Evolutionary conservation across 495 filamentous ascomycete genomes (phyloP).

Genomic region (Amniculicola lignicola): DNA sequence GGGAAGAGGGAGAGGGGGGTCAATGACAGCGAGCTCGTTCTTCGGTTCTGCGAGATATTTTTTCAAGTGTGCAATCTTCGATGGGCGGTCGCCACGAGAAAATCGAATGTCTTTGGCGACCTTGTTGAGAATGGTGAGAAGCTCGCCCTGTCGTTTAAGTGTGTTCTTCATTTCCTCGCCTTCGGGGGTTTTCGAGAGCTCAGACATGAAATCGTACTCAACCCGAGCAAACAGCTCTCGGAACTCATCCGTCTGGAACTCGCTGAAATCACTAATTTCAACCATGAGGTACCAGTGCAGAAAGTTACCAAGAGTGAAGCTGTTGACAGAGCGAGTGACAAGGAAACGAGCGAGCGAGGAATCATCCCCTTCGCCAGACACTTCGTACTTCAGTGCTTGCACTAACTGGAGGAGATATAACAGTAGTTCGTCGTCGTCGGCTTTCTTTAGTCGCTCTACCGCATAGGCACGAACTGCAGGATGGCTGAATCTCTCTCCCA

Average conservation of each 20-base stretch:
- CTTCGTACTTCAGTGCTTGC: constrained; percentile 93
- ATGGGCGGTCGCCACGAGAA: constrained; percentile 68
- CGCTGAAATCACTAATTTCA: constrained; percentile 81
- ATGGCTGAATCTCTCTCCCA: constrained; percentile 90
- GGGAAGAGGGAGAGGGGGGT: constrained; percentile 82
- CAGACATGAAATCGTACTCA: constrained; percentile 91
- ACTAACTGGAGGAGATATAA: constrained; percentile 93
- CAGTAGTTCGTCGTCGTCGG: constrained; percentile 89
- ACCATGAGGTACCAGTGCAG: constrained; percentile 99
- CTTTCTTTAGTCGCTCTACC: constrained; percentile 83
- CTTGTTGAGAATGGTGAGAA: constrained; percentile 80
- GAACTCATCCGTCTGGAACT: constrained; percentile 65
- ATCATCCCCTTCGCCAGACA: constrained; percentile 62
- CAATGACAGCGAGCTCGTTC: constrained; percentile 77
- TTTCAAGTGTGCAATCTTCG: constrained; percentile 79
- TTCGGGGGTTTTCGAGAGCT: constrained; percentile 60
- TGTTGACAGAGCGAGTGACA: constrained; percentile 77
- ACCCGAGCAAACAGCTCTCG: constrained; percentile 85
- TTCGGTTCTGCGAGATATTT: constrained; percentile 80
- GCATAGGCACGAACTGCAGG: constrained; percentile 84
- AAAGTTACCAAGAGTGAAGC: constrained; percentile 87
- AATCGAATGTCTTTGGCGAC: constrained; percentile 87
- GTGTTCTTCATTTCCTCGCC: constrained; percentile 70
- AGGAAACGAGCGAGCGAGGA: constrained; percentile 89
- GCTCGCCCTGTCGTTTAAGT: constrained; percentile 82